Evolutionary conservation across 768 basidiomycete genomes (phyloP), one percentile per base, ranked within the genome.

Genomic region (Agrocybe praecox): DNA sequence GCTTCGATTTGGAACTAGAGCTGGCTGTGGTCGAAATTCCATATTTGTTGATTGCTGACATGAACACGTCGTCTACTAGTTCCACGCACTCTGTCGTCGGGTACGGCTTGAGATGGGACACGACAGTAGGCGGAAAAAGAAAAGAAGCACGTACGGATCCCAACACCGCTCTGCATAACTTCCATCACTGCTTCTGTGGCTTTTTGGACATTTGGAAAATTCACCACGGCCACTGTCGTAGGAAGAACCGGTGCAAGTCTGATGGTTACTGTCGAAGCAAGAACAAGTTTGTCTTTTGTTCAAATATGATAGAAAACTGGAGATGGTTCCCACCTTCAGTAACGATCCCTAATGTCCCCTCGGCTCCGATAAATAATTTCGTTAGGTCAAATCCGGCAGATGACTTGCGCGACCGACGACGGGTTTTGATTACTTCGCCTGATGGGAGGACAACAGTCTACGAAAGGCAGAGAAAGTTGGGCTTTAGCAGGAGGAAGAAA

Each of bases 341-440:
- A 17, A 97, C 81, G 50, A 97, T 92, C 1, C 95, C 95, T 21
- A 96, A 76, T 0, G 94, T 90, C 2, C 83, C 83, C 62, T 82
- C 81, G 0, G 92, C 92, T 21, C 94, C 94, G 48, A 95, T 89
- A 70, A 96, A 94, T 6, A 94, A 65, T 56, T 94, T 94, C 0
- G 91, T 94, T 1, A 80, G 73, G 64, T 96, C 94, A 58, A 90
- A 94, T 1, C 95, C 94, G 0, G 94, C 92, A 0, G 93, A 88
- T 0, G 89, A 93, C 67, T 97, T 96, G 32, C 93, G 76, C 2
- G 90, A 80, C 23, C 90, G 78, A 21, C 80, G 75, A 2, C 94
- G 84, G 1, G 95, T 97, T 66, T 95, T 95, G 67, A 97, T 95
- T 12, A 96, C 88, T 67, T 94, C 84, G 1, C 95, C 95, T 6